Evolutionary conservation across 371 early-diverging fungal species (phyloP).

Genomic region (Mucor circinelloides): DNA sequence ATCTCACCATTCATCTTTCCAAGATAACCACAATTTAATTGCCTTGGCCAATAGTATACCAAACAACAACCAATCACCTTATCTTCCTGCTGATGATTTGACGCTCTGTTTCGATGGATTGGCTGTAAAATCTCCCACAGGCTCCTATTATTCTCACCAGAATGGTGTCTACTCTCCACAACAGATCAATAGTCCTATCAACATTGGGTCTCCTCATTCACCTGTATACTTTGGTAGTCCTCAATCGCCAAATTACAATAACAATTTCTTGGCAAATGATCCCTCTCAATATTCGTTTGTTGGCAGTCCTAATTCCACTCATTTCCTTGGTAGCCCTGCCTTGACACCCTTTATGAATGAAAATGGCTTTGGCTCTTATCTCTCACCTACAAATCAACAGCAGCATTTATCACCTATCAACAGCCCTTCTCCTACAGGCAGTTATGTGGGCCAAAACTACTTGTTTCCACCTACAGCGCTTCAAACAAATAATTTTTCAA

Average conservation of each 20-base stretch:
- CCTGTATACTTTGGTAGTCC: conserved; percentile 15
- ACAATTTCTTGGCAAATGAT: conserved; percentile 9
- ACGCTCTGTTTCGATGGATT: conserved; percentile 23
- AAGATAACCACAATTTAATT: conserved; percentile 3
- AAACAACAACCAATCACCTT: conserved; percentile 5
- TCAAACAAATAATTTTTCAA: not conserved
- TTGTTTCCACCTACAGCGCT: conserved; percentile 15
- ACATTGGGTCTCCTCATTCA: conserved; percentile 15
- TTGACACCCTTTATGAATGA: not conserved
- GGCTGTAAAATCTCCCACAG: conserved; percentile 23
- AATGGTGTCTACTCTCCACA: conserved; percentile 12
- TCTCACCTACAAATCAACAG: conserved; percentile 16
- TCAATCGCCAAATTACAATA: conserved; percentile 7
- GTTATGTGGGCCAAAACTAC: conserved; percentile 8
- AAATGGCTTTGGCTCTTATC: conserved; percentile 5
- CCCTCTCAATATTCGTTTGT: not conserved
- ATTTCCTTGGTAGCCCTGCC: conserved; percentile 16
- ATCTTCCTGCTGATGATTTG: conserved; percentile 17
- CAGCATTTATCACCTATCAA: conserved; percentile 12
- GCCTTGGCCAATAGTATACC: conserved; percentile 13
- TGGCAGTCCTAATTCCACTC: conserved; percentile 13
- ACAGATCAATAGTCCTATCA: conserved; percentile 13
- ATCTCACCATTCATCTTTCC: conserved; percentile 8
- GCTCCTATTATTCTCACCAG: conserved; percentile 14
- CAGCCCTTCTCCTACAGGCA: conserved; percentile 17